These are phyloP conservation scores for Chlamydomonas incerta DNA, from an alignment of 139 green algal genomes.

Conservation along the genomic window DNA sequence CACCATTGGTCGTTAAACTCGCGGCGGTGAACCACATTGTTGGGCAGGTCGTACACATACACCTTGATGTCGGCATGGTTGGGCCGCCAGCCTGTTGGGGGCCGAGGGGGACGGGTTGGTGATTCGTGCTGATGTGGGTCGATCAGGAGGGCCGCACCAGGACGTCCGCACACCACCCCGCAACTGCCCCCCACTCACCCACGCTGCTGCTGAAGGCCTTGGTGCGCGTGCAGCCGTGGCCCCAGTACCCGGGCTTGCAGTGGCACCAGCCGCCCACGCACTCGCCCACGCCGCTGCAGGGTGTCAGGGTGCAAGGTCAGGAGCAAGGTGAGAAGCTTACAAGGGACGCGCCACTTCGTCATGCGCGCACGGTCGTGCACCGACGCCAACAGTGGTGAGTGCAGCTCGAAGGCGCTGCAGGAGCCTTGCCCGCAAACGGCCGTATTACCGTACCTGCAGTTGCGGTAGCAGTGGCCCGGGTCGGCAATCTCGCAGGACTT, in stretches of 20 bases:
- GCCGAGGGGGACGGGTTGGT: too few relatives aligned
- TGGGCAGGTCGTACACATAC: slow-evolving; percentile 54
- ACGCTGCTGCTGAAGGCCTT: slow-evolving; percentile 43
- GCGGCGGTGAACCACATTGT: slow-evolving; percentile 4
- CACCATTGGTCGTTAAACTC: slow-evolving; percentile 30
- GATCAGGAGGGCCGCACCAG: not conserved
- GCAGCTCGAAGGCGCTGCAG: too few relatives aligned
- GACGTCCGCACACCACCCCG: not conserved
- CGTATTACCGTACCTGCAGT: slow-evolving; percentile 31
- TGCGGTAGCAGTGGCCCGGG: slow-evolving; percentile 28
- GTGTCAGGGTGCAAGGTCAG: not conserved
- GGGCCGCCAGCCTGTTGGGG: slow-evolving; percentile 20
- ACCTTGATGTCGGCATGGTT: slow-evolving; percentile 39
- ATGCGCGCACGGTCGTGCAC: too few relatives aligned
- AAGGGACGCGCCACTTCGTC: too few relatives aligned
- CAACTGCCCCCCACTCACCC: slow-evolving; percentile 8
- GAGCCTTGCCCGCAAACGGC: too few relatives aligned
- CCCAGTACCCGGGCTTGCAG: slow-evolving; percentile 52
- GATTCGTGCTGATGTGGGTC: too few relatives aligned
- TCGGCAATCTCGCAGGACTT: not conserved
- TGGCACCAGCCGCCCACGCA: slow-evolving; percentile 54
- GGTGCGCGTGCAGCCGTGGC: slow-evolving; percentile 45
- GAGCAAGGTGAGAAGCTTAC: not conserved
- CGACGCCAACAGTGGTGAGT: too few relatives aligned
- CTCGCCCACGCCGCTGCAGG: slow-evolving; percentile 2